Percentiles rank a stretch among this genome's conserved stretches.
Evolutionary conservation across 2,329 filamentous ascomycete species (phyloP).

Genomic region (Diaporthe vexans): DNA sequence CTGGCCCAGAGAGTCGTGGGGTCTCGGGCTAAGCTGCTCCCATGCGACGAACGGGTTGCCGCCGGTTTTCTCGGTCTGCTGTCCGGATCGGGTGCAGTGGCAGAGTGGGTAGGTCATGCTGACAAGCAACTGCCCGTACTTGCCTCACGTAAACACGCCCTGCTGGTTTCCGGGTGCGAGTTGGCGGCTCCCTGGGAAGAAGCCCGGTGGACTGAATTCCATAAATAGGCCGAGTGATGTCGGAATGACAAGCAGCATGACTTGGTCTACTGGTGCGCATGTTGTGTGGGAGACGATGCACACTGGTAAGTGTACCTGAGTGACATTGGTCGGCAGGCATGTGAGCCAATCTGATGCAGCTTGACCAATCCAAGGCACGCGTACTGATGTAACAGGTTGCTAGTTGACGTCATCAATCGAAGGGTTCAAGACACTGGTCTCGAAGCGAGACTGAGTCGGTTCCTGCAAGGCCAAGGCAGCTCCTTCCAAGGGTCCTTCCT

Average conservation of each 20-base stretch:
- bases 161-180: neutral
- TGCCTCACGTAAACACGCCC: neutral
- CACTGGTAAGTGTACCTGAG: neutral
- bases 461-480: slow-evolving; percentile 32
- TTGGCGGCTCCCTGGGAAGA: neutral
- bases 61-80: neutral
- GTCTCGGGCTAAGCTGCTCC: neutral
- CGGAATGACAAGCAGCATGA: slow-evolving; percentile 1
- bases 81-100: neutral
- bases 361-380: neutral
- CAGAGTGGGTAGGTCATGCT: neutral
- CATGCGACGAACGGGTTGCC: neutral
- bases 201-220: neutral
- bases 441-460: slow-evolving; percentile 23
- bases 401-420: slow-evolving; percentile 16
- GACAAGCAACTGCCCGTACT: neutral
- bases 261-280: neutral
- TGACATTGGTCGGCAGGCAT: slow-evolving; percentile 13
- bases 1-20: neutral
- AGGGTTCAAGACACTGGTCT: slow-evolving; percentile 21
- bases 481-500: slow-evolving; percentile 25
- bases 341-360: slow-evolving; percentile 8
- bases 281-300: neutral
- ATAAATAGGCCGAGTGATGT: slow-evolving; percentile 31
- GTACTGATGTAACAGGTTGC: slow-evolving; percentile 22